Conservation (phyloP, 108 stramenopile species). For the Phaeodactylum tricornutum region DNA sequence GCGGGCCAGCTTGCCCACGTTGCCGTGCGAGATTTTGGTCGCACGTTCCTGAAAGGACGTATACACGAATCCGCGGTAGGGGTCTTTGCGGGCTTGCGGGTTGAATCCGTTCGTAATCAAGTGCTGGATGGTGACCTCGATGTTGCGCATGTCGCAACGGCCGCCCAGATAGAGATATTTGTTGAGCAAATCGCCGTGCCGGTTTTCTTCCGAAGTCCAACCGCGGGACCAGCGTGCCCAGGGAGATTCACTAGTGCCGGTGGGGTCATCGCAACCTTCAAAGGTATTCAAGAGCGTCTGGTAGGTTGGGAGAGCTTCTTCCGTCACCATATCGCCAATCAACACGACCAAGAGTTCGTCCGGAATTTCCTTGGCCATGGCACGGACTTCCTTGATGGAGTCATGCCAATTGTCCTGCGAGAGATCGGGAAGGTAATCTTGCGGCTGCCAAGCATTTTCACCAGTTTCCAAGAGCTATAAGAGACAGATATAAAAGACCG, state of each 20-base stretch:
- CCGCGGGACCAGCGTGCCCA: constrained; percentile 87
- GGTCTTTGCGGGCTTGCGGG: constrained; percentile 78
- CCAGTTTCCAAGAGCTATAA: constrained; percentile 80
- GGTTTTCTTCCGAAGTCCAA: constrained; percentile 90
- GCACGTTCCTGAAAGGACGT: constrained; percentile 93
- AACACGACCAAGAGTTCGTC: constrained; percentile 82
- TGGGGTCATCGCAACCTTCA: constrained; percentile 89
- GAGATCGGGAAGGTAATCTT: constrained; percentile 86
- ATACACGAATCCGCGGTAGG: constrained; percentile 91
- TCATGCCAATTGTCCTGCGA: constrained; percentile 61
- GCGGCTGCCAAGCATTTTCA: constrained; percentile 83
- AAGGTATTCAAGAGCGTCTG: constrained; percentile 90
- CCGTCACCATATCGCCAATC: constrained; percentile 90
- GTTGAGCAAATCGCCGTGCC: constrained; percentile 88
- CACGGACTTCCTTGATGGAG: constrained; percentile 59
- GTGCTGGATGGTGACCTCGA: constrained; percentile 90
- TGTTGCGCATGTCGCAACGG: constrained; percentile 77
- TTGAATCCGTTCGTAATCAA: constrained; percentile 87
- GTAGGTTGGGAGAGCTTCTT: constrained; percentile 88
- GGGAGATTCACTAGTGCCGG: constrained; percentile 67
- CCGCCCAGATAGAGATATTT: constrained; percentile 84
- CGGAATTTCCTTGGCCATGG: constrained; percentile 49
- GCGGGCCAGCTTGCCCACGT: constrained; percentile 74
- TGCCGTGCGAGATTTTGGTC: constrained; percentile 81
- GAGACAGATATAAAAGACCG: not conserved